Conservation (phyloP, 495 filamentous ascomycete species). For the Venustampulla echinocandica region DNA sequence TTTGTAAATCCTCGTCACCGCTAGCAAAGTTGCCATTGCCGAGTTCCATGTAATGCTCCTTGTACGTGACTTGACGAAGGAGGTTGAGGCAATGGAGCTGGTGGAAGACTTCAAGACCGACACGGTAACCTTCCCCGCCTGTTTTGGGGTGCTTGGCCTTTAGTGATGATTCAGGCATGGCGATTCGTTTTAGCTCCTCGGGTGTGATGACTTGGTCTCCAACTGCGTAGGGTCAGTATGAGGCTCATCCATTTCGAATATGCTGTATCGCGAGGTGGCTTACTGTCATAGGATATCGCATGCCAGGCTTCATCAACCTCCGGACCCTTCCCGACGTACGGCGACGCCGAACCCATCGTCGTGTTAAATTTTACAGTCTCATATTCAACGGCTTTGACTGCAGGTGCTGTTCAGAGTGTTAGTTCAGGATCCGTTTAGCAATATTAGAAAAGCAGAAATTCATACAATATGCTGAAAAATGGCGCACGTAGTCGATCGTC, state of each 20-base stretch:
- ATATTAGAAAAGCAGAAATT: background rate
- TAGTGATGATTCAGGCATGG: constrained; percentile 35
- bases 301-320: constrained; percentile 38
- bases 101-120: constrained; percentile 48
- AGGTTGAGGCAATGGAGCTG: constrained; percentile 48
- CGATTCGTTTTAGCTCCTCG: constrained; percentile 37
- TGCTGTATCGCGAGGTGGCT: too few species aligned
- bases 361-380: constrained; percentile 34
- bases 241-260: background rate
- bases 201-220: constrained; percentile 44
- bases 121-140: constrained; percentile 40
- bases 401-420: constrained; percentile 30
- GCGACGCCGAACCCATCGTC: constrained; percentile 30
- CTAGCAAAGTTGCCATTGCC: constrained; percentile 26
- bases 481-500: constrained; percentile 20
- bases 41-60: constrained; percentile 36
- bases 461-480: constrained; percentile 24
- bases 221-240: constrained; percentile 3
- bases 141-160: constrained; percentile 40
- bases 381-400: constrained; percentile 36
- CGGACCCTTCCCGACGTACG: constrained; percentile 35
- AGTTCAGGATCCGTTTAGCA: constrained; percentile 3
- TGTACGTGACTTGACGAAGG: constrained; percentile 39
- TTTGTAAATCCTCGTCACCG: constrained; percentile 22
- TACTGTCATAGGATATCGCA: constrained; percentile 33